Evolutionary conservation across 305 asterid genomes (phyloP).

Genomic region (Rubia balearica): DNA sequence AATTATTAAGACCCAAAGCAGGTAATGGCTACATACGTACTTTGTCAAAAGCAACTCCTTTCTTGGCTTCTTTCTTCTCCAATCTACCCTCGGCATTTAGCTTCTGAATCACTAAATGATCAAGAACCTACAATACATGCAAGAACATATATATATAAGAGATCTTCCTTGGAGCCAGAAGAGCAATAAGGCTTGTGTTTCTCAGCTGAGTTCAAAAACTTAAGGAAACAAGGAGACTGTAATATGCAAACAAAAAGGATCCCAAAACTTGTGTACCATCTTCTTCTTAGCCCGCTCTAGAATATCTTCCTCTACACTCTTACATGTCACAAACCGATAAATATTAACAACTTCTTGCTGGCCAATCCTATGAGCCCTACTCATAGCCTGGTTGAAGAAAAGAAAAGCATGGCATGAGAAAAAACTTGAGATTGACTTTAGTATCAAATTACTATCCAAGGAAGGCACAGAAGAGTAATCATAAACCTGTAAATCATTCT

Average conservation of each 20-base stretch:
- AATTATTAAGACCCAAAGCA: background rate
- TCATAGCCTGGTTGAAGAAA: conserved; percentile 73
- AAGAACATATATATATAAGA: conserved; percentile 11
- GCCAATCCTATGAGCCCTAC: conserved; percentile 99
- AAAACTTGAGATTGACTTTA: conserved; percentile 2
- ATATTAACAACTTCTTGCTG: conserved; percentile 99
- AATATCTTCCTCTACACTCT: conserved; percentile 98
- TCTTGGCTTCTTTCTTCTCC: conserved; percentile 96
- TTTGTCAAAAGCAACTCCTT: conserved; percentile 82
- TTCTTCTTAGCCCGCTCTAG: conserved; percentile 98
- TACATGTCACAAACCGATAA: conserved; percentile 96
- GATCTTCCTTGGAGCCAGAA: background rate
- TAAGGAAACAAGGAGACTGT: background rate
- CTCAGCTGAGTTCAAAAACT: background rate
- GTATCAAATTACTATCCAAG: conserved; percentile 9
- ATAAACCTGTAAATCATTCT: conserved; percentile 92
- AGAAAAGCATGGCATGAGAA: conserved; percentile 17
- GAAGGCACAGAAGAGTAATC: conserved; percentile 11
- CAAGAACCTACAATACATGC: conserved; percentile 61
- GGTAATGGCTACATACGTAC: conserved; percentile 32
- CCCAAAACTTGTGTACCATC: conserved; percentile 54
- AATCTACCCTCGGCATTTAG: conserved; percentile 94
- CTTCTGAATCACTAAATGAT: conserved; percentile 96
- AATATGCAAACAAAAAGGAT: background rate
- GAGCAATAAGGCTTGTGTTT: background rate